phyloP scores from a whole-genome alignment of 345 rosid genomes.

The Stellera chamaejasme region DNA sequence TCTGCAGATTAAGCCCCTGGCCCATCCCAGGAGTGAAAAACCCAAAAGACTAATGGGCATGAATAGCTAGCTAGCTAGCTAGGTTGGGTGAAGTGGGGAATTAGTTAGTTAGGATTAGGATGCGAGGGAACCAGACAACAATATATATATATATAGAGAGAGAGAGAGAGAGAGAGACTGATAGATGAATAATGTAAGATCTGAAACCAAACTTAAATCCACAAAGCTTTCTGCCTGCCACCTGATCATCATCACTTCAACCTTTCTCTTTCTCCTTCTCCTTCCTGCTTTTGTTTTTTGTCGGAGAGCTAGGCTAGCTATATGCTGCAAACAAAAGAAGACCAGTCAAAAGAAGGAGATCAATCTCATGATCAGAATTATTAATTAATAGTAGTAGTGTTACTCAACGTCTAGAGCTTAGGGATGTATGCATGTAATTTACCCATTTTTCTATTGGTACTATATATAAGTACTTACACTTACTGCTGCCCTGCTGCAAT shows the following conservation, averaged over 20 bases:
- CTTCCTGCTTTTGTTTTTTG: neutral
- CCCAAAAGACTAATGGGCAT: too few species aligned
- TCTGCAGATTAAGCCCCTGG: too few species aligned
- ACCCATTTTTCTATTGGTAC: neutral
- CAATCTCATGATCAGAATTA: neutral
- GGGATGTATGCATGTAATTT: too few species aligned
- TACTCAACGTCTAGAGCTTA: too few species aligned
- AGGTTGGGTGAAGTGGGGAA: too few species aligned
- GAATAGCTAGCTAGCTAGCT: too few species aligned
- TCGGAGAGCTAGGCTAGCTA: neutral
- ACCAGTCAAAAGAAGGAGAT: constrained; percentile 10
- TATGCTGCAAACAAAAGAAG: neutral
- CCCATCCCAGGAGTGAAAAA: too few species aligned
- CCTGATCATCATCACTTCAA: neutral
- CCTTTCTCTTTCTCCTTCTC: neutral
- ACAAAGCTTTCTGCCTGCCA: constrained; percentile 14
- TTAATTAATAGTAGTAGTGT: neutral
- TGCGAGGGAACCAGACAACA: too few species aligned
- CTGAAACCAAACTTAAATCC: constrained; percentile 2
- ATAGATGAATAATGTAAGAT: too few species aligned
- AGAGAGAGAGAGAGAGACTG: too few species aligned
- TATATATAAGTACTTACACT: neutral
- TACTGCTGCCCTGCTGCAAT: constrained; percentile 7
- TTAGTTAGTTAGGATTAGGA: too few species aligned
- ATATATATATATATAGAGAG: too few species aligned